These are phyloP conservation scores for Tulasnella calospora DNA, from an alignment of 768 basidiomycete species.

Conservation along the genomic window DNA sequence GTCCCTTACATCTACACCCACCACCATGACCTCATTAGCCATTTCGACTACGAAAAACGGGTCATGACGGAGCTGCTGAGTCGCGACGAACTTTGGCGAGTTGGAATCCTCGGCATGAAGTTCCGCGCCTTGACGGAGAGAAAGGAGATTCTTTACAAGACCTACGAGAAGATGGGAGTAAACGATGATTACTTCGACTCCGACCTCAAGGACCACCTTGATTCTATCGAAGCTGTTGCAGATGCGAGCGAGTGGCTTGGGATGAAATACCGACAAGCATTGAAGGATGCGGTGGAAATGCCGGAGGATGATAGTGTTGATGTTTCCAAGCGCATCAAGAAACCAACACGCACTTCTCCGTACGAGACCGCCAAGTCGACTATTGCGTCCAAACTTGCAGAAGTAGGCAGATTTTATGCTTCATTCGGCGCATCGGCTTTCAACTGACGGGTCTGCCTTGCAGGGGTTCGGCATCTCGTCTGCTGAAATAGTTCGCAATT, in stretches of 20 bases:
- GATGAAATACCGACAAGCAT: slow-evolving; percentile 75
- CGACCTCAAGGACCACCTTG: slow-evolving; percentile 60
- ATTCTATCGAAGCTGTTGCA: slow-evolving; percentile 81
- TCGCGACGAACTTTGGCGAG: slow-evolving; percentile 83
- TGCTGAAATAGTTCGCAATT: slow-evolving; percentile 81
- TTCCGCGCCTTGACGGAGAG: slow-evolving; percentile 83
- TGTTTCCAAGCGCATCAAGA: slow-evolving; percentile 59
- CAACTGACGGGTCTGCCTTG: slow-evolving; percentile 9
- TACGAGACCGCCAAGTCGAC: slow-evolving; percentile 83
- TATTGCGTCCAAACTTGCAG: slow-evolving; percentile 67
- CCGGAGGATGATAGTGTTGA: slow-evolving; percentile 34
- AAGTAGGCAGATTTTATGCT: slow-evolving; percentile 47
- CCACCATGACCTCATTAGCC: slow-evolving; percentile 83
- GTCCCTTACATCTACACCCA: slow-evolving; percentile 95
- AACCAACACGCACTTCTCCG: slow-evolving; percentile 75
- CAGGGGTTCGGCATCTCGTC: slow-evolving; percentile 83
- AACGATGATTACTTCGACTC: slow-evolving; percentile 72
- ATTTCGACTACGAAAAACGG: slow-evolving; percentile 55
- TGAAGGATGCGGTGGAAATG: slow-evolving; percentile 45
- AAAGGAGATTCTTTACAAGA: slow-evolving; percentile 53
- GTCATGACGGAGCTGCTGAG: slow-evolving; percentile 66
- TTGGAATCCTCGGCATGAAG: slow-evolving; percentile 81
- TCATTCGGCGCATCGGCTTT: neutral
- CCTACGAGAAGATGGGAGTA: slow-evolving; percentile 64
- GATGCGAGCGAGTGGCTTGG: slow-evolving; percentile 89